Evolutionary conservation across 2,329 filamentous ascomycete species (phyloP).

Genomic region (Fusarium falciforme): DNA sequence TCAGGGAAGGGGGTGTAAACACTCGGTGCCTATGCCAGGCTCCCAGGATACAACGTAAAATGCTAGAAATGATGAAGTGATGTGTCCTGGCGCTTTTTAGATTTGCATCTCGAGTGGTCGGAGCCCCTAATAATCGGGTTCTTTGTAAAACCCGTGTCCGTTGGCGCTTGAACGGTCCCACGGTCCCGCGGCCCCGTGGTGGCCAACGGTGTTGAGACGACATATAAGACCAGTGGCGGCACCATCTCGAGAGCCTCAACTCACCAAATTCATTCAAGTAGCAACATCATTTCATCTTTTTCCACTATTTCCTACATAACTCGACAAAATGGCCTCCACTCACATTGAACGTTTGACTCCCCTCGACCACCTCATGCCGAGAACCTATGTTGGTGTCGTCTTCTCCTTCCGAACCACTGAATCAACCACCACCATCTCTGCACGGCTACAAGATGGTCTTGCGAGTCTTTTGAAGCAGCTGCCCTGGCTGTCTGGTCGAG

Average conservation of each 20-base stretch:
- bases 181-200: background rate
- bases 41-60: background rate
- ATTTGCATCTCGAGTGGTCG: background rate
- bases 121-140: background rate
- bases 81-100: background rate
- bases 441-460: background rate
- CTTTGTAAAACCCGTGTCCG: background rate
- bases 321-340: background rate
- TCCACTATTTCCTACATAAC: background rate
- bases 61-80: background rate
- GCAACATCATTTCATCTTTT: background rate
- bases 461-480: background rate
- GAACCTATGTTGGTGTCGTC: constrained; percentile 6
- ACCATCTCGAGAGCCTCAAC: background rate
- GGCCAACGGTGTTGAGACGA: background rate
- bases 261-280: background rate
- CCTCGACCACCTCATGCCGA: constrained; percentile 17
- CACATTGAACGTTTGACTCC: constrained; percentile 3
- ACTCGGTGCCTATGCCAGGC: background rate
- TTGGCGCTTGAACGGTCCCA: background rate
- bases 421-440: background rate
- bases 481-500: constrained; percentile 1
- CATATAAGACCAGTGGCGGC: background rate
- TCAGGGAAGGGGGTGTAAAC: background rate
- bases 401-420: constrained; percentile 10